Conservation (phyloP, 2,329 filamentous ascomycete genomes). For the Neofusicoccum parvum region DNA sequence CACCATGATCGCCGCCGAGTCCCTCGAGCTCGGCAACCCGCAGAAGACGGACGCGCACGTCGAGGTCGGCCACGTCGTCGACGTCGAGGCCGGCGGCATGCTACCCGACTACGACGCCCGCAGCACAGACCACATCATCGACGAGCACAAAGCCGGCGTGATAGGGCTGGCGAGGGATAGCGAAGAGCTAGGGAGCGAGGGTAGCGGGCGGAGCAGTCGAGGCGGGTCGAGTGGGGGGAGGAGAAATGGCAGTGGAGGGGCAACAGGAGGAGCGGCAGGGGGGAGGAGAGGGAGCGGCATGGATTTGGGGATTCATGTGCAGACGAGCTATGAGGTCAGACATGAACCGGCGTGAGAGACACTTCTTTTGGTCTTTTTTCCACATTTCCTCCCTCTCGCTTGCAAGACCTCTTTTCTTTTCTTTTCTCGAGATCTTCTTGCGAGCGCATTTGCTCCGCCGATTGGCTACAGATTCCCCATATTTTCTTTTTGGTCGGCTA, state of each 20-base stretch:
- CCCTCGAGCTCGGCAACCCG: neutral
- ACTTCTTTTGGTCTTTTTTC: neutral
- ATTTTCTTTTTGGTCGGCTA: too few species aligned
- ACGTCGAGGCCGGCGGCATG: neutral
- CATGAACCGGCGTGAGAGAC: constrained; percentile 3
- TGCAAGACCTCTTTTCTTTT: neutral
- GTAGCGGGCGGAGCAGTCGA: neutral
- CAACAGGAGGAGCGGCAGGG: neutral
- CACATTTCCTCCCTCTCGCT: neutral
- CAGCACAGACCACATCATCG: constrained; percentile 1
- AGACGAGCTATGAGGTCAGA: neutral
- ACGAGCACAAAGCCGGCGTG: neutral
- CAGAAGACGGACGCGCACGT: neutral
- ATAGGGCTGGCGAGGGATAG: neutral
- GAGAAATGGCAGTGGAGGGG: neutral
- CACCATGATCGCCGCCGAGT: neutral
- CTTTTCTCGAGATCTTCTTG: too few species aligned
- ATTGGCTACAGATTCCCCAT: too few species aligned
- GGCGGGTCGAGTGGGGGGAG: neutral
- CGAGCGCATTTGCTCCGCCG: too few species aligned
- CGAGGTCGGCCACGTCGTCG: neutral
- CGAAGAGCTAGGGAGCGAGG: neutral
- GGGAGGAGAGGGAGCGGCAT: neutral
- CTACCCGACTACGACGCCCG: neutral
- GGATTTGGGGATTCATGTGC: neutral